Conservation (phyloP, 1,284 basidiomycete species). For the Leccinum pachyderme region DNA sequence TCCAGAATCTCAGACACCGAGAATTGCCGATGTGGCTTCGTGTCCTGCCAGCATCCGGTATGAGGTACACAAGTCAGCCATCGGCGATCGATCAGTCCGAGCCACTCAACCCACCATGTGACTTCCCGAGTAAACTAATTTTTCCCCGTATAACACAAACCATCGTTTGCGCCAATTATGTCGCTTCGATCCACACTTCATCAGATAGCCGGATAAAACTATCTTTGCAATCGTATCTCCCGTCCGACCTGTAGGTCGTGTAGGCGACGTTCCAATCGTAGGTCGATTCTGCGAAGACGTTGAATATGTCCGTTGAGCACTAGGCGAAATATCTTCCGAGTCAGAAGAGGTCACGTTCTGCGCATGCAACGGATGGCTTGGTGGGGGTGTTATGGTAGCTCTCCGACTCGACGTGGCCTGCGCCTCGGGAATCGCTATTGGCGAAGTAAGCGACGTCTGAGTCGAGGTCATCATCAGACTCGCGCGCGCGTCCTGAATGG, state of each 20-base stretch:
- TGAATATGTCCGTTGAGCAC: constrained; percentile 36
- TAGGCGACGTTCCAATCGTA: constrained; percentile 39
- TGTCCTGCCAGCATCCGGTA: constrained; percentile 56
- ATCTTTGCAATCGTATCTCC: constrained; percentile 65
- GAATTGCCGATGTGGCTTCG: constrained; percentile 84
- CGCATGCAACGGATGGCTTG: constrained; percentile 32
- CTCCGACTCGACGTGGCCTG: constrained; percentile 26
- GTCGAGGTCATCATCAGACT: constrained; percentile 61
- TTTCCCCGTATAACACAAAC: constrained; percentile 84
- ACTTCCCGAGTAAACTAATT: constrained; percentile 78
- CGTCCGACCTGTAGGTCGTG: constrained; percentile 27
- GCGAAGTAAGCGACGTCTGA: constrained; percentile 48
- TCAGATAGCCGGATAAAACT: constrained; percentile 87
- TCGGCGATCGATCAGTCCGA: constrained; percentile 5
- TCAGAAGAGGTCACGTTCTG: constrained; percentile 67
- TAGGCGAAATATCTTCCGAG: constrained; percentile 65
- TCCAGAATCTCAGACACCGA: constrained; percentile 86
- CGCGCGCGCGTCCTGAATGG: constrained; percentile 77
- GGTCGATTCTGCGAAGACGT: constrained; percentile 43
- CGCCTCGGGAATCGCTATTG: constrained; percentile 50
- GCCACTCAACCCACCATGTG: constrained; percentile 72
- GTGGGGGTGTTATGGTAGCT: constrained; percentile 45
- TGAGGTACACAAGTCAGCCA: constrained; percentile 15
- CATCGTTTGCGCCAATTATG: constrained; percentile 95
- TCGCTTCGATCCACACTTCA: constrained; percentile 94